Percentiles rank a stretch among this genome's conserved stretches.
Conservation (phyloP, 768 basidiomycete genomes). For the Mycena haematopus region DNA sequence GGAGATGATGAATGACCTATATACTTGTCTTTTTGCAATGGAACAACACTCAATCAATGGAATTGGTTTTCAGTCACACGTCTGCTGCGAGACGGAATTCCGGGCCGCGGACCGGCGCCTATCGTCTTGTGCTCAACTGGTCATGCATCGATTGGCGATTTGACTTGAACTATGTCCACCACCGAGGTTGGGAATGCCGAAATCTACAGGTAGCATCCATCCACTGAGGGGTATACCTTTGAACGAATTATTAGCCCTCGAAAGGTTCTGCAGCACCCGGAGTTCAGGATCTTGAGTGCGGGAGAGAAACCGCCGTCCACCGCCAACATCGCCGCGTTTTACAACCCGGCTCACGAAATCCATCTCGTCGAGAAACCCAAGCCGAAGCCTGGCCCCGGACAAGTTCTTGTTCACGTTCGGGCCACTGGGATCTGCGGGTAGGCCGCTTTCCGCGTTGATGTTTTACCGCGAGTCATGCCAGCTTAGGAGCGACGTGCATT, state of each 20-base stretch:
- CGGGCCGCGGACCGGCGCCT: slow-evolving; percentile 13
- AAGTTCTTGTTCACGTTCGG: slow-evolving; percentile 69
- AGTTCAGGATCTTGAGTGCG: slow-evolving; percentile 56
- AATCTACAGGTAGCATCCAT: slow-evolving; percentile 40
- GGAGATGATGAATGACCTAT: slow-evolving; percentile 5
- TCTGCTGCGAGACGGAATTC: too few relatives aligned
- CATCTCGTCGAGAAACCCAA: slow-evolving; percentile 72
- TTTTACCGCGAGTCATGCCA: background rate
- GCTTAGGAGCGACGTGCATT: slow-evolving; percentile 72
- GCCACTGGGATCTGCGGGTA: slow-evolving; percentile 77
- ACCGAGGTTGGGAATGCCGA: slow-evolving; percentile 47
- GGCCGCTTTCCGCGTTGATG: slow-evolving; percentile 29
- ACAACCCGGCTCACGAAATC: slow-evolving; percentile 67
- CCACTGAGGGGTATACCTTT: background rate
- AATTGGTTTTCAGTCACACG: slow-evolving; percentile 9
- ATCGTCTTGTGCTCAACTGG: slow-evolving; percentile 8
- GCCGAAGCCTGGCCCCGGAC: slow-evolving; percentile 65
- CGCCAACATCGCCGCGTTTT: slow-evolving; percentile 68
- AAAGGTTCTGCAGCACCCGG: slow-evolving; percentile 61
- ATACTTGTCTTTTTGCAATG: slow-evolving; percentile 20
- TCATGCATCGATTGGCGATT: slow-evolving; percentile 11
- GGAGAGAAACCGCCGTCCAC: slow-evolving; percentile 56
- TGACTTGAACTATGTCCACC: slow-evolving; percentile 35
- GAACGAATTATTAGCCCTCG: slow-evolving; percentile 43
- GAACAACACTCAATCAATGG: slow-evolving; percentile 11